Percentiles rank a stretch among this genome's conserved stretches.
Conservation (phyloP, 805 yeast species). For the Metschnikowia borealis region DNA sequence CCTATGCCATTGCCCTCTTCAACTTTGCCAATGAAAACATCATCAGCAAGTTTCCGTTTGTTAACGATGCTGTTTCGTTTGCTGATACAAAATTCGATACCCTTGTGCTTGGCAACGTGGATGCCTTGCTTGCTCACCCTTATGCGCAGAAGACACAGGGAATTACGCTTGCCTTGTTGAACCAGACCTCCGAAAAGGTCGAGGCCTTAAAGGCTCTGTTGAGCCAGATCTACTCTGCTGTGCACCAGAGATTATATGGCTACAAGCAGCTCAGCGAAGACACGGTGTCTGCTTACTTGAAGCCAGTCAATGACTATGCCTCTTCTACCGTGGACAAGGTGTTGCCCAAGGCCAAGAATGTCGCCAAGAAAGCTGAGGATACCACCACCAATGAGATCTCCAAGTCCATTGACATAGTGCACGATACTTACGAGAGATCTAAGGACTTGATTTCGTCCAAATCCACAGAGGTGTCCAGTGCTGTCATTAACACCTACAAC, state of each 20-base stretch:
- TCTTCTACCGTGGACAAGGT: slow-evolving; percentile 25
- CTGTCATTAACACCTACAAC: slow-evolving; percentile 32
- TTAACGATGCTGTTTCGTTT: slow-evolving; percentile 17
- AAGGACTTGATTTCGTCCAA: slow-evolving; percentile 26
- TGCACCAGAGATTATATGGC: slow-evolving; percentile 5
- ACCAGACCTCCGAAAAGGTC: slow-evolving; percentile 8
- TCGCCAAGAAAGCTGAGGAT: slow-evolving; percentile 12
- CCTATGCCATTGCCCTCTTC: slow-evolving; percentile 20
- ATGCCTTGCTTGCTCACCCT: slow-evolving; percentile 14
- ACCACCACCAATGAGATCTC: slow-evolving; percentile 19
- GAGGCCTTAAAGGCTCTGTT: slow-evolving; percentile 8
- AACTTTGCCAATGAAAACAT: slow-evolving; percentile 22
- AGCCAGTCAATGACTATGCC: slow-evolving; percentile 26
- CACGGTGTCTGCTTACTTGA: slow-evolving; percentile 18
- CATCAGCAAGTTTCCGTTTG: slow-evolving; percentile 19
- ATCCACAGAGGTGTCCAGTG: slow-evolving; percentile 26
- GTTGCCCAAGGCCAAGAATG: slow-evolving; percentile 21
- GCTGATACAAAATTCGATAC: slow-evolving; percentile 24
- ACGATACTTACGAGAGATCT: slow-evolving; percentile 19
- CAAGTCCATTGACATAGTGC: slow-evolving; percentile 21
- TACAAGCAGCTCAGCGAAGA: slow-evolving; percentile 14
- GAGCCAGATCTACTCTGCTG: slow-evolving; percentile 7
- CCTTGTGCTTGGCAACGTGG: slow-evolving; percentile 23
- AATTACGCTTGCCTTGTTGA: slow-evolving; percentile 5
- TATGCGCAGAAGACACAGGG: slow-evolving; percentile 10